Evolutionary conservation across 306 rosid species (phyloP).

Genomic region (Trifolium dubium): DNA sequence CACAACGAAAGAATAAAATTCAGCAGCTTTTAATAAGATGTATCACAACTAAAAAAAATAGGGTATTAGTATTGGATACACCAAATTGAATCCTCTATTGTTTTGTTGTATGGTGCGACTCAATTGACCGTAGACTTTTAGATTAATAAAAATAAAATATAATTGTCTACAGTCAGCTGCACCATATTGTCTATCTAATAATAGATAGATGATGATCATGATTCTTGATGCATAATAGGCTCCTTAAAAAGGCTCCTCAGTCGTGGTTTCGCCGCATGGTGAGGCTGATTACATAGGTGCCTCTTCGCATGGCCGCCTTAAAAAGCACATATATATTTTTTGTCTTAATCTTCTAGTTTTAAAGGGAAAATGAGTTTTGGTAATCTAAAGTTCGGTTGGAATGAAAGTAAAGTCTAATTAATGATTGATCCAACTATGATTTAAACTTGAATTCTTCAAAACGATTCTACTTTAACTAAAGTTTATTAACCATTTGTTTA

Average conservation of each 20-base stretch:
- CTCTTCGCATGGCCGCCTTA: no score
- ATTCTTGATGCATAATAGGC: not conserved
- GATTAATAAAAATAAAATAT: no score
- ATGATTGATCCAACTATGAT: not conserved
- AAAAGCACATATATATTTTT: not conserved
- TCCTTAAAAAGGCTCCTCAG: not conserved
- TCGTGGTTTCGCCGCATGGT: no score
- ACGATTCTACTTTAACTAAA: not conserved
- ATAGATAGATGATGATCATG: not conserved
- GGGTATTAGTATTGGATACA: not conserved
- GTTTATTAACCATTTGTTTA: not conserved
- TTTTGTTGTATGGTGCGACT: not conserved
- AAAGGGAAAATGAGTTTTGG: not conserved
- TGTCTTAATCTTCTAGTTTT: not conserved
- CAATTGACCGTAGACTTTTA: no score
- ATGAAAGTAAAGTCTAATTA: not conserved
- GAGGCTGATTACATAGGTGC: no score
- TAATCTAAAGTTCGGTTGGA: not conserved
- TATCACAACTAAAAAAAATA: not conserved
- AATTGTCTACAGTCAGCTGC: not conserved
- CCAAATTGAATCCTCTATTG: not conserved
- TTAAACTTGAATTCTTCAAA: not conserved
- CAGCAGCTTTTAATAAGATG: not conserved
- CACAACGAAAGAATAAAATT: slow-evolving; percentile 1
- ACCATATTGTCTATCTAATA: not conserved